These are phyloP conservation scores for Exobasidium cylindrosporum DNA, from an alignment of 1,284 basidiomycete genomes.

Conservation along the genomic window DNA sequence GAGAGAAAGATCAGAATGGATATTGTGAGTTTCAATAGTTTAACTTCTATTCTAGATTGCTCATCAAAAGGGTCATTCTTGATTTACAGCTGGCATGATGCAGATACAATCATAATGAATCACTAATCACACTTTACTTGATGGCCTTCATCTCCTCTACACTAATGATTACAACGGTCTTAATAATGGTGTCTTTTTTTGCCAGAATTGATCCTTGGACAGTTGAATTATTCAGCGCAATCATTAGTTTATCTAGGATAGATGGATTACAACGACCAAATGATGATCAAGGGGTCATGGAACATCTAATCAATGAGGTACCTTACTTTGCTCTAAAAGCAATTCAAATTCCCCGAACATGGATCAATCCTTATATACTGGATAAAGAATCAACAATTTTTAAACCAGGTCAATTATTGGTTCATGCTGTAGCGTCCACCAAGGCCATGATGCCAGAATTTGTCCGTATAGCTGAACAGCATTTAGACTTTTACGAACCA, in stretches of 20 bases:
- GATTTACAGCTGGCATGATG: background rate
- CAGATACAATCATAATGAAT: conserved; percentile 4
- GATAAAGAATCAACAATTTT: background rate
- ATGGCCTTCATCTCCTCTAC: background rate
- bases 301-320: background rate
- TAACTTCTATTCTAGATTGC: background rate
- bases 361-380: background rate
- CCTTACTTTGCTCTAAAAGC: background rate
- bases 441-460: background rate
- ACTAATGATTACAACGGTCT: conserved; percentile 1
- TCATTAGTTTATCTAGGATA: background rate
- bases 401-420: background rate
- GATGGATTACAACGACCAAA: background rate
- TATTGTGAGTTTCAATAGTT: background rate
- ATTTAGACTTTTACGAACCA: background rate
- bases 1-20: background rate
- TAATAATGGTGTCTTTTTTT: conserved; percentile 1
- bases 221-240: background rate
- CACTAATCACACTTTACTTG: background rate
- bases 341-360: background rate
- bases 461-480: background rate
- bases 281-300: conserved; percentile 1
- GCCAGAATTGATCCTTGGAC: background rate
- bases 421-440: background rate
- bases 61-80: background rate